Conservation (phyloP, 352 stramenopile genomes). For the Globisporangium barbulae region DNA sequence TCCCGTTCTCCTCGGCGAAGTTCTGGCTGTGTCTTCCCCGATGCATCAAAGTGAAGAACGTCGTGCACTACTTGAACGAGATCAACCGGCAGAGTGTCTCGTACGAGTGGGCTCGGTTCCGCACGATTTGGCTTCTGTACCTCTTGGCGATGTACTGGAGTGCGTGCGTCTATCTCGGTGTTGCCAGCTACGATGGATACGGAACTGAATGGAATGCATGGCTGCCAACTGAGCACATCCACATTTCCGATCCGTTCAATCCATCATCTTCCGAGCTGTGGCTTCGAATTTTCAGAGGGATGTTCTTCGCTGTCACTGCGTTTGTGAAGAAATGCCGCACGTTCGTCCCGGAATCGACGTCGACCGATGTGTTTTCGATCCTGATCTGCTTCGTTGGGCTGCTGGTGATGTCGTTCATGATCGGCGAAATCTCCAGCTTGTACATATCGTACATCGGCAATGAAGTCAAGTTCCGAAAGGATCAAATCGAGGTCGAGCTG, state of each 20-base stretch:
- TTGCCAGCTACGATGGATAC: conserved; percentile 39
- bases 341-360: conserved; percentile 29
- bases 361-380: conserved; percentile 45
- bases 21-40: conserved; percentile 43
- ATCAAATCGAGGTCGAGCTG: conserved; percentile 52
- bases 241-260: conserved; percentile 25
- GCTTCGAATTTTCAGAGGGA: conserved; percentile 42
- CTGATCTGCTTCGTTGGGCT: conserved; percentile 48
- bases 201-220: conserved; percentile 48
- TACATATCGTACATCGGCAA: conserved; percentile 70
- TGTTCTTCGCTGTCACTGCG: conserved; percentile 53
- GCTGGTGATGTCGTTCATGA: conserved; percentile 67
- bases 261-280: conserved; percentile 30
- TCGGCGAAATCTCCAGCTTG: conserved; percentile 60
- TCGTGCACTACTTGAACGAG: conserved; percentile 54
- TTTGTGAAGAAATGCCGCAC: conserved; percentile 62
- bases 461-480: conserved; percentile 60
- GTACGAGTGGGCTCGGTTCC: conserved; percentile 21
- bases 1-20: conserved; percentile 6
- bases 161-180: conserved; percentile 45
- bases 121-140: conserved; percentile 54
- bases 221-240: conserved; percentile 34
- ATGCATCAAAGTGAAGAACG: conserved; percentile 53
- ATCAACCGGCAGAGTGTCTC: conserved; percentile 33
- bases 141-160: conserved; percentile 56